A percentile compares a stretch with the other conserved stretches of the same genome.
Evolutionary conservation across 2,329 filamentous ascomycete genomes (phyloP).

Genomic region (Penicillium hesseltinei): DNA sequence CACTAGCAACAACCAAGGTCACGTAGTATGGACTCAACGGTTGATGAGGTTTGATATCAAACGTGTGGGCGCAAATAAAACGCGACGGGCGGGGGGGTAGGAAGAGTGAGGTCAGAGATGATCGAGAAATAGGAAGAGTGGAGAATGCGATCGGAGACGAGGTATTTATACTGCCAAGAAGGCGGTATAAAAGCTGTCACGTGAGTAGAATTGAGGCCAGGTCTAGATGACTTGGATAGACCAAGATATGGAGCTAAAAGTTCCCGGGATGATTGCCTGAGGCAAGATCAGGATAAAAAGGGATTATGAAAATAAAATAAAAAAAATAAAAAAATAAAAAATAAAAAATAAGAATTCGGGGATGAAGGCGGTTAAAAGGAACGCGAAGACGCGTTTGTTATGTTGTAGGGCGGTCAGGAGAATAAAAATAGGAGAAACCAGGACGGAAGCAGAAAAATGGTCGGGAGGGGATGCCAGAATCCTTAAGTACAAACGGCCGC

Average conservation of each 20-base stretch:
- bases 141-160: constrained; percentile 40
- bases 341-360: constrained; percentile 9
- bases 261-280: constrained; percentile 8
- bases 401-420: constrained; percentile 15
- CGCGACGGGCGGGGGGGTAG: constrained; percentile 4
- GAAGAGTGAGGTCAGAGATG: constrained; percentile 16
- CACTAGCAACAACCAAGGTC: constrained; percentile 5
- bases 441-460: constrained; percentile 24
- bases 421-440: constrained; percentile 19
- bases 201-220: constrained; percentile 25
- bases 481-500: constrained; percentile 27
- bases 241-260: constrained; percentile 3
- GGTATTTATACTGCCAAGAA: constrained; percentile 48
- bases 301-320: constrained; percentile 8
- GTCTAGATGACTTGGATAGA: constrained; percentile 6
- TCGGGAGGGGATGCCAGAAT: constrained; percentile 27
- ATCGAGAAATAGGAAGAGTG: constrained; percentile 32
- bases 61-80: constrained; percentile 19
- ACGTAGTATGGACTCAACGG: neutral
- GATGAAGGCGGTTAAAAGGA: constrained; percentile 13
- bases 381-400: constrained; percentile 23
- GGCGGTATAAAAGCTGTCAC: constrained; percentile 33
- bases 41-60: constrained; percentile 23
- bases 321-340: constrained; percentile 13
- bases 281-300: constrained; percentile 7